Conservation (phyloP, 805 yeast genomes). For the Alloascoidea hylecoeti region DNA sequence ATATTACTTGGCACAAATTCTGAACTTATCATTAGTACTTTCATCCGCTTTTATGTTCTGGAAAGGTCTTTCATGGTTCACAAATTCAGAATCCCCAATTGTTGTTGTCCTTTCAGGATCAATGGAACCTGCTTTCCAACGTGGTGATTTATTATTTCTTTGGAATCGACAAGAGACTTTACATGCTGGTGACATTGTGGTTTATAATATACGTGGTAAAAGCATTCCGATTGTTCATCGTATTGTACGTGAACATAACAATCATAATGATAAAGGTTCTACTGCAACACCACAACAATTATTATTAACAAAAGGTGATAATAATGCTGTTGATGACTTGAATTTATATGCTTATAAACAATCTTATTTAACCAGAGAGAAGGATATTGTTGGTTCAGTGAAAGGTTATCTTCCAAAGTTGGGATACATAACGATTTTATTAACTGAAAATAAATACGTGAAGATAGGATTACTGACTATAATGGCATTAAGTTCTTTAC, state of each 20-base stretch:
- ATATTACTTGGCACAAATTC: slow-evolving; percentile 43
- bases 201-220: slow-evolving; percentile 69
- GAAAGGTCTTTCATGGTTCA: slow-evolving; percentile 63
- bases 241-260: slow-evolving; percentile 71
- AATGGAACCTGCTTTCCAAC: slow-evolving; percentile 98
- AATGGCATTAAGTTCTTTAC: slow-evolving; percentile 55
- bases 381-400: slow-evolving; percentile 84
- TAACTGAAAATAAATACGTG: slow-evolving; percentile 79
- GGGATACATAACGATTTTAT: slow-evolving; percentile 83
- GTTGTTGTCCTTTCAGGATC: slow-evolving; percentile 97
- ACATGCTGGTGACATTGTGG: slow-evolving; percentile 86
- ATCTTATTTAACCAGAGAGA: slow-evolving; percentile 58
- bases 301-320: slow-evolving; percentile 89
- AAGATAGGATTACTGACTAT: slow-evolving; percentile 66
- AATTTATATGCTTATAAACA: slow-evolving; percentile 70
- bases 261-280: slow-evolving; percentile 8
- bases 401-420: slow-evolving; percentile 79
- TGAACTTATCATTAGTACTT: slow-evolving; percentile 65
- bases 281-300: slow-evolving; percentile 33
- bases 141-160: slow-evolving; percentile 86
- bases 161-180: slow-evolving; percentile 70
- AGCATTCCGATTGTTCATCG: slow-evolving; percentile 95
- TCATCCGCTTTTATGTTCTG: slow-evolving; percentile 87
- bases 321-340: slow-evolving; percentile 84
- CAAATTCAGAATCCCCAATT: slow-evolving; percentile 83